phyloP scores from a whole-genome alignment of 163 green algal genomes.

The Scenedesmus sp. region DNA sequence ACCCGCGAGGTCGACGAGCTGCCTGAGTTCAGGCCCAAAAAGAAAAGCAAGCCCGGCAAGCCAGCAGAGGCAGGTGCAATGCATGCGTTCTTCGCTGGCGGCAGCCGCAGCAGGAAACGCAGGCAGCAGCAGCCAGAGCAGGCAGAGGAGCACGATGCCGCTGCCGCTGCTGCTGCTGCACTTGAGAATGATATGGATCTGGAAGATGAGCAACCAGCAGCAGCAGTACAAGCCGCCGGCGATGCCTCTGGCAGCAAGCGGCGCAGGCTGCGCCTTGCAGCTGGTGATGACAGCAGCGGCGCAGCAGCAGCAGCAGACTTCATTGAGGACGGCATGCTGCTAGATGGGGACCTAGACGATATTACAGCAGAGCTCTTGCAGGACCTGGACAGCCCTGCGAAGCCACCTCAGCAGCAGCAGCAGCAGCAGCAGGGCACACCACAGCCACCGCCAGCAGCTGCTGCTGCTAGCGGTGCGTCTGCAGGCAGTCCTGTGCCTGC shows the following conservation, averaged over 20 bases:
- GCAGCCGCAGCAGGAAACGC: background rate
- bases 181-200: background rate
- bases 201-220: background rate
- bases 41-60: background rate
- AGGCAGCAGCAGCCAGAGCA: background rate
- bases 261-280: background rate
- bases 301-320: background rate
- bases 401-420: slow-evolving; percentile 2
- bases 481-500: slow-evolving; percentile 21
- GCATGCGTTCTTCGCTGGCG: background rate
- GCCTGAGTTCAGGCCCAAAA: slow-evolving; percentile 25
- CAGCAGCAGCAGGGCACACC: background rate
- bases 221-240: slow-evolving; percentile 14
- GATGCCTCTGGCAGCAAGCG: slow-evolving; percentile 24
- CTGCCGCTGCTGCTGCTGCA: background rate
- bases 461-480: background rate
- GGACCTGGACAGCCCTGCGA: background rate
- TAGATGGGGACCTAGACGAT: background rate
- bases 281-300: background rate
- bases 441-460: background rate
- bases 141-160: background rate
- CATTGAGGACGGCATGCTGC: background rate
- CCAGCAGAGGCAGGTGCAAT: background rate
- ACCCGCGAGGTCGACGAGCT: slow-evolving; percentile 21
- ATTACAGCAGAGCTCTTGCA: background rate